Percentiles rank a stretch among this genome's conserved stretches.
Conservation (phyloP, 2,329 filamentous ascomycete genomes). For the Paradendryphiella salina region DNA sequence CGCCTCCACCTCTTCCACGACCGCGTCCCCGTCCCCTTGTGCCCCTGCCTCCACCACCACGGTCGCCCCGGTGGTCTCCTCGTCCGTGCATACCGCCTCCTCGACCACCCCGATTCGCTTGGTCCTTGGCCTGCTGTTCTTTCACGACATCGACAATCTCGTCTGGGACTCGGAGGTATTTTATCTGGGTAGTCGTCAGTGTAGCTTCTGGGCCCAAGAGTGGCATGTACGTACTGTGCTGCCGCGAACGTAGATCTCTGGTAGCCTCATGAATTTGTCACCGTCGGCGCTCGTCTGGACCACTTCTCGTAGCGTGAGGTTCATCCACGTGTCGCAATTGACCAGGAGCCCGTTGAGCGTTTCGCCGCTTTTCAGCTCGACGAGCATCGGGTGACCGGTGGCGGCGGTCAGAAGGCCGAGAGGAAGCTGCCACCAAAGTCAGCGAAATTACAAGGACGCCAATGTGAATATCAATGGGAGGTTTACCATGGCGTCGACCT, state of each 20-base stretch:
- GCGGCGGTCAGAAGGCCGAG: constrained; percentile 88
- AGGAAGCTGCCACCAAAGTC: constrained; percentile 55
- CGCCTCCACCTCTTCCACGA: constrained; percentile 59
- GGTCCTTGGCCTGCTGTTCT: constrained; percentile 81
- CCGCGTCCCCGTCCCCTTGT: constrained; percentile 58
- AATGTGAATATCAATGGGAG: constrained; percentile 8
- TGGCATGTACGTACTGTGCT: constrained; percentile 76
- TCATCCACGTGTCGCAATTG: constrained; percentile 99
- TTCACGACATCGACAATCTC: constrained; percentile 94
- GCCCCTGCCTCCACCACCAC: constrained; percentile 53
- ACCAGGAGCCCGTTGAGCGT: constrained; percentile 95
- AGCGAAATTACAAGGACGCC: constrained; percentile 5
- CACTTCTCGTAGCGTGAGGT: constrained; percentile 94
- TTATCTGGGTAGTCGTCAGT: constrained; percentile 68
- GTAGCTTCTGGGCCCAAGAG: background rate
- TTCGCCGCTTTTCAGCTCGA: constrained; percentile 96
- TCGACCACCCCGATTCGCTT: constrained; percentile 63
- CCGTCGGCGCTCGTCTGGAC: constrained; percentile 95
- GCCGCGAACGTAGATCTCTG: constrained; percentile 93
- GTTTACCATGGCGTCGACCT: constrained; percentile 31
- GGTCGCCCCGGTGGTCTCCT: constrained; percentile 58
- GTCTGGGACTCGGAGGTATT: constrained; percentile 94
- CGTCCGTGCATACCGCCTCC: constrained; percentile 65
- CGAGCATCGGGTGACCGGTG: constrained; percentile 96
- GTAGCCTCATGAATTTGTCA: constrained; percentile 87